Percentiles rank a stretch among this genome's conserved stretches.
Evolutionary conservation across 306 rosid species (phyloP).

Genomic region (Malus sylvestris): DNA sequence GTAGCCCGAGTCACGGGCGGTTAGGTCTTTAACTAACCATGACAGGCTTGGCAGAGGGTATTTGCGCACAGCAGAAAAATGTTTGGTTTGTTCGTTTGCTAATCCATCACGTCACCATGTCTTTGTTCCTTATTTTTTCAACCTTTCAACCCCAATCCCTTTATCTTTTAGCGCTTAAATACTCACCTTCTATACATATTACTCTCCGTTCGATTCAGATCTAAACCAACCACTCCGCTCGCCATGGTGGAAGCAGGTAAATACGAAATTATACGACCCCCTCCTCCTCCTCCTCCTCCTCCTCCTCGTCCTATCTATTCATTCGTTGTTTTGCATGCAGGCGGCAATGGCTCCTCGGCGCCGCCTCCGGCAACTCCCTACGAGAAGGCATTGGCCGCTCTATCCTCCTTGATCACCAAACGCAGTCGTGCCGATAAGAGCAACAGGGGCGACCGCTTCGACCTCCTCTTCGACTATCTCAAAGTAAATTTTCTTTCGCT

Average conservation of each 20-base stretch:
- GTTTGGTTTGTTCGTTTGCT: too few species aligned
- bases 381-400: slow-evolving; percentile 71
- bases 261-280: background rate
- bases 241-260: slow-evolving; percentile 40
- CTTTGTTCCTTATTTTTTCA: background rate
- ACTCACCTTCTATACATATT: background rate
- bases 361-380: slow-evolving; percentile 34
- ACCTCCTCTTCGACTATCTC: slow-evolving; percentile 51
- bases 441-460: slow-evolving; percentile 66
- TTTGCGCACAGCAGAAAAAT: too few species aligned
- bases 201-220: slow-evolving; percentile 15
- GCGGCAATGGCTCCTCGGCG: slow-evolving; percentile 31
- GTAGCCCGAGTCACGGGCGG: too few species aligned
- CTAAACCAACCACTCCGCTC: slow-evolving; percentile 2
- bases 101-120: too few species aligned
- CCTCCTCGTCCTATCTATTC: background rate
- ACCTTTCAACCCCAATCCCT: slow-evolving; percentile 11
- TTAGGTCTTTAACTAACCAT: too few species aligned
- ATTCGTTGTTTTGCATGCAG: slow-evolving; percentile 5
- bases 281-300: background rate
- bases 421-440: slow-evolving; percentile 76
- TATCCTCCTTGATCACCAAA: slow-evolving; percentile 73
- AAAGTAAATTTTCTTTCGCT: slow-evolving; percentile 34
- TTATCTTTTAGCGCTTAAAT: background rate
- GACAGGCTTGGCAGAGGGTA: too few species aligned